Conservation (phyloP, 257 asterid species). For the Jaltomata sinuosa region DNA sequence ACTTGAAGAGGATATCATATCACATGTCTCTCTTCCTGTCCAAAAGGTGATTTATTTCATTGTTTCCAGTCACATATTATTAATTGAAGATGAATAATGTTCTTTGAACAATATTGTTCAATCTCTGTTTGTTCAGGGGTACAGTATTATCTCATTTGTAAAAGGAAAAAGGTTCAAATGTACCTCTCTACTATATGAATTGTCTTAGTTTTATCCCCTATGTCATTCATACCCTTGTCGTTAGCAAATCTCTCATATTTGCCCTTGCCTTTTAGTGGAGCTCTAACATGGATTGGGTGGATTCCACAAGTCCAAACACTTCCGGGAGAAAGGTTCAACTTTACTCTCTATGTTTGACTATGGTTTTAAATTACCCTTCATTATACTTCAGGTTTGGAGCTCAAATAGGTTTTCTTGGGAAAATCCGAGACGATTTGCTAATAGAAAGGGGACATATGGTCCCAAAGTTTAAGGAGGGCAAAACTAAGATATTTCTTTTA, state of each 20-base stretch:
- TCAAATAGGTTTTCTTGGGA: background rate
- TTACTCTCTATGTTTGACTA: background rate
- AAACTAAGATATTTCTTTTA: slow-evolving; percentile 18
- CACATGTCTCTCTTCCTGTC: slow-evolving; percentile 42
- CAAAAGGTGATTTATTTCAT: slow-evolving; percentile 37
- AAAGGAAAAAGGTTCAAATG: slow-evolving; percentile 54
- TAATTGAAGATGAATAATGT: background rate
- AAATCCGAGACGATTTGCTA: background rate
- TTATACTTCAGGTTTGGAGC: background rate
- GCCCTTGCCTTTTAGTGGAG: background rate
- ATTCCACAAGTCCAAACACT: slow-evolving; percentile 43
- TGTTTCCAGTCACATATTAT: background rate
- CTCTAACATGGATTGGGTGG: slow-evolving; percentile 38
- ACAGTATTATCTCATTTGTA: slow-evolving; percentile 19
- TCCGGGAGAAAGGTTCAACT: too few species aligned
- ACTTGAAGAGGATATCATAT: slow-evolving; percentile 65
- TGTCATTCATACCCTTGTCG: background rate
- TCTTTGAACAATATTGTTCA: background rate
- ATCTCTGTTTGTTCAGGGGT: background rate
- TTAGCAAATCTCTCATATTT: background rate
- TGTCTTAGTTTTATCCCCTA: slow-evolving; percentile 20
- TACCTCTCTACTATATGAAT: slow-evolving; percentile 22
- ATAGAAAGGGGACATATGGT: too few species aligned
- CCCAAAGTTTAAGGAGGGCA: too few species aligned
- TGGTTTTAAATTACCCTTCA: background rate